Base-by-base conservation (phyloP, 2,329 filamentous ascomycete genomes). In the Botrytis paeoniae region DNA sequence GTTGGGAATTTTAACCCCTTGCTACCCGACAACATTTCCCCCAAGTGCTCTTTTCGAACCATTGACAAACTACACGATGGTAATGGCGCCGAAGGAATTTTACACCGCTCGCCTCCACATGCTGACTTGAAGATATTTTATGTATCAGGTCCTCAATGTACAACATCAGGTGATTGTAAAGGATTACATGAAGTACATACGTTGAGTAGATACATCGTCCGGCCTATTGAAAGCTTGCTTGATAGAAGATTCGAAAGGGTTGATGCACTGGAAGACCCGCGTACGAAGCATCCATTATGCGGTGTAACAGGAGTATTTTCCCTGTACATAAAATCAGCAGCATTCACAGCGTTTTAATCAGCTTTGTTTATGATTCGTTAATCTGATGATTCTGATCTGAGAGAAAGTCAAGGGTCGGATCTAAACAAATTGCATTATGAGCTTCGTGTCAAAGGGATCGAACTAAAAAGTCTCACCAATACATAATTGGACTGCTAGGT, bases 381-480 rank as follows among this genome's bases (percentile, higher is more conserved):
- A 59, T 69, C 65, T 72, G 51, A 51, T 69, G 37, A 68, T 41
- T 68, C 35, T 72, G 51, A 69, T 72, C 43, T 57, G 62, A 41
- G n/a, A 39, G 41, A 39, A 68, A 43, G 37, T 60, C 63, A 48
- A 54, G 62, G 59, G 64, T 54, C 18, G 16, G 32, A 72, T 54
- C 39, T 66, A 48, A 71, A 71, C 69, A 64, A 51, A 71, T 71
- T 65, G 61, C 60, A 48, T 63, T 51, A 25, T 57, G 61, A 51
- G 45, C 70, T 69, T 68, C 54, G 45, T 57, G 70, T 69, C 22
- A 51, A 39, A 29, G 60, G 48, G 48, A 45, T 69, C 45, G 22
- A 72, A 29, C 62, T 69, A 72, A 59, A 66, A 41, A 32, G 51
- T 72, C 70, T 72, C 70, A 72, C 70, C 48, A 72, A 72, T 43